Percentiles rank a stretch among this genome's conserved stretches.
phyloP scores from a whole-genome alignment of 2,329 filamentous ascomycete genomes.

The Rhinocladiella mackenziei region DNA sequence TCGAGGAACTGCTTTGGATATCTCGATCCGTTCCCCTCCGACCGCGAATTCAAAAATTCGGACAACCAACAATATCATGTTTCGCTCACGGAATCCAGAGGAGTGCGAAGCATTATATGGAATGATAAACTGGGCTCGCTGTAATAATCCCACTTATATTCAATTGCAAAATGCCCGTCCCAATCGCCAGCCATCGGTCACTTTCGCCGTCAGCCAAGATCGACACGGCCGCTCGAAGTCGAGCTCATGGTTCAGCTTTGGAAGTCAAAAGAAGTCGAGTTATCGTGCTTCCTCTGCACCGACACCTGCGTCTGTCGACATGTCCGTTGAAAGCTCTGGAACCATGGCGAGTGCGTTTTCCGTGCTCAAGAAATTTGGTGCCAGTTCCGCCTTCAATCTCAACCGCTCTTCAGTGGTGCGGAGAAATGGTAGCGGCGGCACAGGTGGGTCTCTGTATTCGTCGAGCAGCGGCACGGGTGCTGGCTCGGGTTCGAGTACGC shows the following conservation, averaged over 20 bases:
- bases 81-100: slow-evolving; percentile 70
- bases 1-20: slow-evolving; percentile 85
- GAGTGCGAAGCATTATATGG: slow-evolving; percentile 81
- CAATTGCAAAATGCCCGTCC: slow-evolving; percentile 68
- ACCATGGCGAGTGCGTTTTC: slow-evolving; percentile 76
- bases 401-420: slow-evolving; percentile 65
- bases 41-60: slow-evolving; percentile 67
- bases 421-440: slow-evolving; percentile 36
- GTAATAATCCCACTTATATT: slow-evolving; percentile 90
- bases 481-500: slow-evolving; percentile 40
- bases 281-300: slow-evolving; percentile 56
- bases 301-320: slow-evolving; percentile 51
- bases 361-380: slow-evolving; percentile 69
- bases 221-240: slow-evolving; percentile 44
- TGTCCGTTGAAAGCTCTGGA: slow-evolving; percentile 59
- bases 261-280: slow-evolving; percentile 48
- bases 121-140: slow-evolving; percentile 80
- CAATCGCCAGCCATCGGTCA: slow-evolving; percentile 46
- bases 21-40: slow-evolving; percentile 86
- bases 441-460: slow-evolving; percentile 51
- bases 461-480: slow-evolving; percentile 33
- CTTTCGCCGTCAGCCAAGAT: slow-evolving; percentile 54
- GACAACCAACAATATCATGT: slow-evolving; percentile 77
- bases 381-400: slow-evolving; percentile 75
- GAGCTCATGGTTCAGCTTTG: slow-evolving; percentile 48